phyloP scores from a whole-genome alignment of 106 monocot species.

The Dioscorea zingiberensis region DNA sequence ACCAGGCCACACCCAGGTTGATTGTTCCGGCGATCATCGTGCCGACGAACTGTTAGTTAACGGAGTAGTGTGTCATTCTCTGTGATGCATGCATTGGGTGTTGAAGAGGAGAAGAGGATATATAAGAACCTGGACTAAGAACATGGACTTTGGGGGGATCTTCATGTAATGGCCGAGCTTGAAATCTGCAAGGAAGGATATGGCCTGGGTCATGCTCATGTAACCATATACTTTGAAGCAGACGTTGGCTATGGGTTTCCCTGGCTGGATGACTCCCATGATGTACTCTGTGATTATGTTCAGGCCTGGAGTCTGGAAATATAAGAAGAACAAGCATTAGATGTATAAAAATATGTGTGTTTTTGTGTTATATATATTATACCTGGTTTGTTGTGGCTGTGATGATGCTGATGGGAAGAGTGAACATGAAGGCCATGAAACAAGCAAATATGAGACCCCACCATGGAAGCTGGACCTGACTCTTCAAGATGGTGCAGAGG shows the following conservation, averaged over 20 bases:
- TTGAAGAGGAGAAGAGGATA: background rate
- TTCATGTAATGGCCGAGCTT: conserved; percentile 96
- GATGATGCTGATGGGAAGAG: conserved; percentile 92
- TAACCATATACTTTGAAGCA: conserved; percentile 98
- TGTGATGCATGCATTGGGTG: background rate
- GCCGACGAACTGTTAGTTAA: conserved; percentile 46
- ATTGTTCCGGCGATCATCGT: conserved; percentile 84
- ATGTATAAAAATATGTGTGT: too few species aligned
- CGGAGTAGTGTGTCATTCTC: too few species aligned
- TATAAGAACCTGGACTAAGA: conserved; percentile 61
- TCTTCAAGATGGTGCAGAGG: conserved; percentile 64
- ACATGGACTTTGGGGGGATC: conserved; percentile 93
- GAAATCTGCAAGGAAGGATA: conserved; percentile 85
- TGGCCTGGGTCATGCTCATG: conserved; percentile 96
- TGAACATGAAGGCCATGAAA: conserved; percentile 79
- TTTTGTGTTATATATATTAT: background rate
- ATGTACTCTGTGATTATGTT: conserved; percentile 93
- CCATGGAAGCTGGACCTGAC: conserved; percentile 86
- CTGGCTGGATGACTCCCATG: conserved; percentile 81
- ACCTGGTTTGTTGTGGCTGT: conserved; percentile 98
- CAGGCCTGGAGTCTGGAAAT: conserved; percentile 67
- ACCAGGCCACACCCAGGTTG: conserved; percentile 73
- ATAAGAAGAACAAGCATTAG: too few species aligned
- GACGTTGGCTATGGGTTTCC: conserved; percentile 80
- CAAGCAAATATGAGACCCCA: conserved; percentile 93